Base-by-base conservation (phyloP, 2,329 filamentous ascomycete genomes). In the Microdochium paspali region DNA sequence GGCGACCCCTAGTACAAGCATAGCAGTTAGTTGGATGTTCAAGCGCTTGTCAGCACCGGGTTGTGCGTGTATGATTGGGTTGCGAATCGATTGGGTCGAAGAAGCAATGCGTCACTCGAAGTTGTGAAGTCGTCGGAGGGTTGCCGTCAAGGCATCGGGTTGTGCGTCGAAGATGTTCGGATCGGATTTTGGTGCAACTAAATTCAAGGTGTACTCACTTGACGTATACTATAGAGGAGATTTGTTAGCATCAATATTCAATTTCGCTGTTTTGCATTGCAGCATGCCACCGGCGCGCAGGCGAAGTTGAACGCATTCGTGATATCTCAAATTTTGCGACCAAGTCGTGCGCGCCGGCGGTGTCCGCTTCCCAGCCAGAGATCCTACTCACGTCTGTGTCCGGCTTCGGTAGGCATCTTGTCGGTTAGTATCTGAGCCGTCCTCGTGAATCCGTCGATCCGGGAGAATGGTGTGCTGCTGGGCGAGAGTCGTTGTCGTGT, bases 1-100 rank as follows among this genome's bases (percentile, higher is more conserved):
- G 91, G 76, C 90, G 90, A 80, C 90, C 91, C 89, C 88, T 94
- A n/a, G n/a, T n/a, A n/a, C n/a, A n/a, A n/a, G n/a, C n/a, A n/a
- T n/a, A n/a, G n/a, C n/a, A n/a, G n/a, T n/a, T n/a, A n/a, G n/a
- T n/a, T n/a, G n/a, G n/a, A n/a, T n/a, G 9, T 30, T 30, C 28
- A 15, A 9, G 28, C 28, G 9, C 9, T 30, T 15, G 28, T 30
- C 15, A 9, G 28, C 28, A 30, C 9, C 9, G 28, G 28, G 28
- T 15, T 30, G n/a, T n/a, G n/a, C n/a, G n/a, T n/a, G n/a, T n/a
- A n/a, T n/a, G n/a, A n/a, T n/a, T n/a, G n/a, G n/a, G n/a, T n/a
- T n/a, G n/a, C n/a, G n/a, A n/a, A n/a, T n/a, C n/a, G n/a, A 30
- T 30, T 15, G 26, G 9, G 26, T 9, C 15, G 26, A 9, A 15